These are phyloP conservation scores for Smittium culicis DNA, from an alignment of 371 early-diverging fungal species.

Conservation along the genomic window DNA sequence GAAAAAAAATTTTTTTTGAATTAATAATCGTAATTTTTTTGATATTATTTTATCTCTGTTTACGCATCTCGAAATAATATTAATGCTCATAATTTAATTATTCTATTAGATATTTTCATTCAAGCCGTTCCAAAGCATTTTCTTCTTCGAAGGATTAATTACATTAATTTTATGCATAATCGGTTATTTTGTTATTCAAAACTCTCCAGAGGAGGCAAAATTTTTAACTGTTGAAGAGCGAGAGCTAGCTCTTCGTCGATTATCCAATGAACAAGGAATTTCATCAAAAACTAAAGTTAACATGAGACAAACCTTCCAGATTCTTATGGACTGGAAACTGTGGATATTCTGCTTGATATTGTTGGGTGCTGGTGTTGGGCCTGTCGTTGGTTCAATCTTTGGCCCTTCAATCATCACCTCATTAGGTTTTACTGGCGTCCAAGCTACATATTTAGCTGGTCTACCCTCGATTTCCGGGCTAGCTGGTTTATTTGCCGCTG, in stretches of 20 bases:
- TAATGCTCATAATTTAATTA: too few relatives aligned
- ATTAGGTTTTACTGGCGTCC: slow-evolving; percentile 5
- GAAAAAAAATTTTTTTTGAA: too few relatives aligned
- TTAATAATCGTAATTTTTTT: too few relatives aligned
- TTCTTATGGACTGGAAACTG: slow-evolving; percentile 10
- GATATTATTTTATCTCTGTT: too few relatives aligned
- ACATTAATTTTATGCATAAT: too few relatives aligned
- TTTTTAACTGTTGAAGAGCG: too few relatives aligned
- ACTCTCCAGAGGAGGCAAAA: too few relatives aligned
- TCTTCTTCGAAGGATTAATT: too few relatives aligned
- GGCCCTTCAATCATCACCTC: slow-evolving; percentile 9
- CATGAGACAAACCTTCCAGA: not conserved
- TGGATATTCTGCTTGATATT: slow-evolving; percentile 8
- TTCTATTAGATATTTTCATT: too few relatives aligned
- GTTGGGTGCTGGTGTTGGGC: not conserved
- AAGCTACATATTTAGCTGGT: slow-evolving; percentile 8
- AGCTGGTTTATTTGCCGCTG: not conserved
- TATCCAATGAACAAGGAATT: slow-evolving; percentile 2
- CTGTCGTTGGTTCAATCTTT: slow-evolving; percentile 8
- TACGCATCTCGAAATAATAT: too few relatives aligned
- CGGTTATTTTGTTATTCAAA: too few relatives aligned
- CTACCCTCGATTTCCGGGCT: slow-evolving; percentile 10
- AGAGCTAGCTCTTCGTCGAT: not conserved
- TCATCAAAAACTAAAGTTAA: slow-evolving; percentile 1
- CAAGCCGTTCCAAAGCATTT: too few relatives aligned